Percentiles rank a stretch among this genome's conserved stretches.
Evolutionary conservation across 2,329 filamentous ascomycete genomes (phyloP).

Genomic region (Scedosporium aurantiacum): DNA sequence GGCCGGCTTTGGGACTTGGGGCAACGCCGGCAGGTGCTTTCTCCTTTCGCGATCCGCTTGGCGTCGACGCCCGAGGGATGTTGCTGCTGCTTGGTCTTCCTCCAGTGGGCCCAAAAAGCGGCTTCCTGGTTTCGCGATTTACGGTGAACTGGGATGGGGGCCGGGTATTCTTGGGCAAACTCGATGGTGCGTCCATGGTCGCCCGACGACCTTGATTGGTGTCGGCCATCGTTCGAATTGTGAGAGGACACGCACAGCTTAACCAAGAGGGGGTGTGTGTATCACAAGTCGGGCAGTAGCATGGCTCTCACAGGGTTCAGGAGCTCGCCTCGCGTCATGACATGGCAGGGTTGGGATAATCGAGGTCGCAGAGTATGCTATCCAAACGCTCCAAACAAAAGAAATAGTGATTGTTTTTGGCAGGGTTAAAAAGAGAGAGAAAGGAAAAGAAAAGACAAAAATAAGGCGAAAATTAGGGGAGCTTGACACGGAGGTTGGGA

Average conservation of each 20-base stretch:
- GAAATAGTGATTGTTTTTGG: not conserved
- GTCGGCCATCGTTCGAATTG: not conserved
- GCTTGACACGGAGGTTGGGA: not conserved
- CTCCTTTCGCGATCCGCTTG: not conserved
- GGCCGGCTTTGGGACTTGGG: not conserved
- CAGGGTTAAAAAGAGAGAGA: not conserved
- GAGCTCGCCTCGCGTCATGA: constrained; percentile 2
- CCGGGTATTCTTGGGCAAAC: not conserved
- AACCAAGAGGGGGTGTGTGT: not conserved
- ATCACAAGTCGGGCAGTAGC: constrained; percentile 5
- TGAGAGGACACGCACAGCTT: constrained; percentile 5
- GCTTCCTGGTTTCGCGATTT: constrained; percentile 13
- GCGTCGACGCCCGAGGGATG: not conserved
- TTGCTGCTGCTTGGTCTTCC: not conserved
- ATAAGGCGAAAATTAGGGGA: not conserved
- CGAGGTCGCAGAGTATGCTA: not conserved
- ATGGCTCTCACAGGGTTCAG: constrained; percentile 1
- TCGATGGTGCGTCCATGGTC: not conserved
- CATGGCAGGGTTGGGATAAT: not conserved
- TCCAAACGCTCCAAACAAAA: not conserved
- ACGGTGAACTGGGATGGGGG: constrained; percentile 10
- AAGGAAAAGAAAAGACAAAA: not conserved
- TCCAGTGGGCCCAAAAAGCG: constrained; percentile 3
- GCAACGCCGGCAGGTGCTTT: not conserved
- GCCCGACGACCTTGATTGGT: not conserved